phyloP scores from a whole-genome alignment of 139 green algal genomes.

The Auxenochlorella protothecoides region DNA sequence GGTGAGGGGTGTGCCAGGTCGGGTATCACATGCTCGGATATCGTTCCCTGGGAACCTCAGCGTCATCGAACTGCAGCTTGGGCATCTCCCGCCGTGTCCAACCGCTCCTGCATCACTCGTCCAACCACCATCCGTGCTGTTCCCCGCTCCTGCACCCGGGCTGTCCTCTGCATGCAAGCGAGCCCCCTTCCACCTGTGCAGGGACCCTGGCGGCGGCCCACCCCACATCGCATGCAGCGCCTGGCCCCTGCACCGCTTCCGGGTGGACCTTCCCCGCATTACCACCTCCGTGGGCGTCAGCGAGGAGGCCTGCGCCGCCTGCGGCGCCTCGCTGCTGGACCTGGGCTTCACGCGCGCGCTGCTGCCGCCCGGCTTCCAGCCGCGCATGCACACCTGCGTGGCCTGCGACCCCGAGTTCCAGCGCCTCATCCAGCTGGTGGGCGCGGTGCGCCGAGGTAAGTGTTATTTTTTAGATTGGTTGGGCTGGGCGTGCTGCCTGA shows the following conservation, averaged over 20 bases:
- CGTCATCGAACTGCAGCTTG: no score
- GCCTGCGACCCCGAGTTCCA: conserved; percentile 17
- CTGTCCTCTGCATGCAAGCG: no score
- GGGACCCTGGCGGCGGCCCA: background rate
- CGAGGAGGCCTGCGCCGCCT: conserved; percentile 5
- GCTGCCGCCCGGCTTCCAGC: conserved; percentile 16
- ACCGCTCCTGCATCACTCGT: no score
- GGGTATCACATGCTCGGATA: no score
- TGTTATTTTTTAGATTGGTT: no score
- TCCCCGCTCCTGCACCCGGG: no score
- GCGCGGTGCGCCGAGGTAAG: background rate
- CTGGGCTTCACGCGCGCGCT: conserved; percentile 14
- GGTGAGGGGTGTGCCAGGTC: background rate
- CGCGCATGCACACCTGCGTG: conserved; percentile 11
- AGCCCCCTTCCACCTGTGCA: no score
- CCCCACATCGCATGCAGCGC: conserved; percentile 12
- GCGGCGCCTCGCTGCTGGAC: conserved; percentile 7
- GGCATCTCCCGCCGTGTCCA: no score
- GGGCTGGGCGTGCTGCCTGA: no score
- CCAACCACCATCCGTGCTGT: no score
- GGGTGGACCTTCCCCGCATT: conserved; percentile 9
- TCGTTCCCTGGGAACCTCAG: no score
- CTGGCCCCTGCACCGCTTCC: conserved; percentile 14
- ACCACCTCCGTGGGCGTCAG: conserved; percentile 4
- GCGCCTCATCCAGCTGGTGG: conserved; percentile 15